phyloP scores from a whole-genome alignment of 768 basidiomycete species.

The Amanita pseudoporphyria region DNA sequence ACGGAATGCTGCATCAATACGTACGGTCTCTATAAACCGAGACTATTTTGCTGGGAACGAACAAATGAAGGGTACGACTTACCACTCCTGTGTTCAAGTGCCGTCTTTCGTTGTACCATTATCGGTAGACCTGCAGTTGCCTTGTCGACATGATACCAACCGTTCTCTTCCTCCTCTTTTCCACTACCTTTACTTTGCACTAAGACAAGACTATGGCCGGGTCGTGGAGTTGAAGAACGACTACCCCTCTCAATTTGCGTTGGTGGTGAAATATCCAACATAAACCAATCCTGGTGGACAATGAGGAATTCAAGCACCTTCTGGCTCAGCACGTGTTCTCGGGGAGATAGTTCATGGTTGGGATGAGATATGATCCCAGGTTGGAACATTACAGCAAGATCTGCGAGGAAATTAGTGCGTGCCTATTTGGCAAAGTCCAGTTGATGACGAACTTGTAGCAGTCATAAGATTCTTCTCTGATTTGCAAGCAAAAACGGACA shows the following conservation, averaged over 20 bases:
- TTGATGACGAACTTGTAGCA: constrained; percentile 62
- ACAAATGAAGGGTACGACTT: neutral
- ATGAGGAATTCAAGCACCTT: constrained; percentile 92
- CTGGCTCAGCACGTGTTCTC: constrained; percentile 83
- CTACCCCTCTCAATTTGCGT: constrained; percentile 19
- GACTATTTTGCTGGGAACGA: neutral
- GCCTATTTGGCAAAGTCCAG: neutral
- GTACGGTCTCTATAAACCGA: constrained; percentile 3
- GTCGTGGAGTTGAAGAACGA: neutral
- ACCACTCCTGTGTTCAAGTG: constrained; percentile 6
- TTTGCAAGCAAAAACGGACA: constrained; percentile 91
- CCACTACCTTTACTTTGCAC: constrained; percentile 1
- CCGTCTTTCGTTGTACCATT: constrained; percentile 4
- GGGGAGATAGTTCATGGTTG: constrained; percentile 73
- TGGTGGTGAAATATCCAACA: constrained; percentile 78
- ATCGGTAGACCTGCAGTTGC: neutral
- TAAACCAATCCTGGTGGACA: constrained; percentile 92
- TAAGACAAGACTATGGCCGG: constrained; percentile 1
- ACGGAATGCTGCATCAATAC: constrained; percentile 4
- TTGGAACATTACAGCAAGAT: constrained; percentile 95
- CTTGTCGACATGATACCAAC: constrained; percentile 3
- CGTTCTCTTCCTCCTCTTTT: neutral
- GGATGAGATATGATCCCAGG: constrained; percentile 92
- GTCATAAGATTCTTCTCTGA: constrained; percentile 94
- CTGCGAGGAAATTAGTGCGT: constrained; percentile 27